These are phyloP conservation scores for Glaciozyma antarctica DNA, from an alignment of 768 basidiomycete genomes.

Conservation along the genomic window DNA sequence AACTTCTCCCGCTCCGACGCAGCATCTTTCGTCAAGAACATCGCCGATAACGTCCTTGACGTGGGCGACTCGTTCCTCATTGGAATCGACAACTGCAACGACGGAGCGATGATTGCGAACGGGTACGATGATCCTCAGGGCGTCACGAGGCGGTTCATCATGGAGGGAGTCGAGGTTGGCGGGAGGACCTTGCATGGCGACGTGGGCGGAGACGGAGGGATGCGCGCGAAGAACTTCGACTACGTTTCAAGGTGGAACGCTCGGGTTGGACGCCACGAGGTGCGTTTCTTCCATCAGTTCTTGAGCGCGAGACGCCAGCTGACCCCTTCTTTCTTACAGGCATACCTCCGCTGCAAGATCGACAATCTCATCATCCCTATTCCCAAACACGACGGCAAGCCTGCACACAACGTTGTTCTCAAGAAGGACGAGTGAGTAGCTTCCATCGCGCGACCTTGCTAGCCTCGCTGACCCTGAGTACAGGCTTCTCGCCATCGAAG, in stretches of 20 bases:
- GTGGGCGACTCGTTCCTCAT: slow-evolving; percentile 69
- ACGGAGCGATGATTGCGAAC: slow-evolving; percentile 57
- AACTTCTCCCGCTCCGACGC: slow-evolving; percentile 71
- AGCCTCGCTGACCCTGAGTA: neutral
- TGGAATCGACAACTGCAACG: slow-evolving; percentile 80
- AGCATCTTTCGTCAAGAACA: slow-evolving; percentile 54
- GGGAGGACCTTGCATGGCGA: slow-evolving; percentile 17
- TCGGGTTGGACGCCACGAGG: slow-evolving; percentile 33
- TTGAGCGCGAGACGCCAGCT: neutral
- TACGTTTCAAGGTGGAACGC: slow-evolving; percentile 34
- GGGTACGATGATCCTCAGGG: slow-evolving; percentile 73
- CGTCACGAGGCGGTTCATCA: slow-evolving; percentile 33
- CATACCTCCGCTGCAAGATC: slow-evolving; percentile 30
- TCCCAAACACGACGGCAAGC: slow-evolving; percentile 33
- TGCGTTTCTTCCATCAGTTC: neutral
- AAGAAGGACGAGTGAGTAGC: slow-evolving; percentile 54
- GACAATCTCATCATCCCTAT: slow-evolving; percentile 50
- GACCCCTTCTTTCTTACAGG: slow-evolving; percentile 18
- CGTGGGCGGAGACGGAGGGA: slow-evolving; percentile 1
- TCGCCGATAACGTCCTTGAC: slow-evolving; percentile 41
- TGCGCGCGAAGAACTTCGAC: slow-evolving; percentile 26
- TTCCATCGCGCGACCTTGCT: neutral
- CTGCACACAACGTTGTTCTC: slow-evolving; percentile 45
- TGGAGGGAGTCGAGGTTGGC: slow-evolving; percentile 33
- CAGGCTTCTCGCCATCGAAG: slow-evolving; percentile 60